phyloP scores from a whole-genome alignment of 2,329 filamentous ascomycete genomes.

The Aureobasidium sp. region DNA sequence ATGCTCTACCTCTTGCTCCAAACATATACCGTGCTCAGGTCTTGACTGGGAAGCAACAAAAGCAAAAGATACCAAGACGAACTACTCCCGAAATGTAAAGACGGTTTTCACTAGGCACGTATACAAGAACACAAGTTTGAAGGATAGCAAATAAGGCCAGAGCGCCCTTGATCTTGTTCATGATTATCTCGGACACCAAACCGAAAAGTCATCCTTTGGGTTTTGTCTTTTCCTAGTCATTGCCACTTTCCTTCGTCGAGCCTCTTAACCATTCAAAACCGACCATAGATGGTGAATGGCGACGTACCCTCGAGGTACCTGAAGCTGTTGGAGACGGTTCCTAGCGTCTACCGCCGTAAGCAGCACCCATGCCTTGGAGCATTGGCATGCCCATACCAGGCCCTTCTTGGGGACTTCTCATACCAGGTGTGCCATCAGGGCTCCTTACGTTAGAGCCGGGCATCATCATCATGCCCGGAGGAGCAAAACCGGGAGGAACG shows the following conservation, averaged over 20 bases:
- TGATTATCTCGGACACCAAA: background rate
- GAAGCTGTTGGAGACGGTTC: background rate
- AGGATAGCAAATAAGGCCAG: background rate
- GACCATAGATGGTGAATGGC: background rate
- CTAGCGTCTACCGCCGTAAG: conserved; percentile 3
- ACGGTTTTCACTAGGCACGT: background rate
- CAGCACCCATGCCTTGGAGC: conserved; percentile 3
- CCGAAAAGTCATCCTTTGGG: background rate
- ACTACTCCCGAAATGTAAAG: background rate
- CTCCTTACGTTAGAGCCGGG: background rate
- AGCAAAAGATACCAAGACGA: background rate
- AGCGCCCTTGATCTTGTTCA: background rate
- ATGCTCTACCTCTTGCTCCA: background rate
- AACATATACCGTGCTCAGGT: background rate
- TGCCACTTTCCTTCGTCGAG: background rate
- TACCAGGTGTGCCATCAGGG: background rate
- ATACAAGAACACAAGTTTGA: background rate
- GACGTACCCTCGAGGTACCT: background rate
- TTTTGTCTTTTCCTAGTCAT: conserved; percentile 1
- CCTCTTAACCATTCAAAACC: background rate
- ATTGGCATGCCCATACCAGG: conserved; percentile 7
- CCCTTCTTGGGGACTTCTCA: conserved; percentile 8
- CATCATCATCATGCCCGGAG: conserved; percentile 12
- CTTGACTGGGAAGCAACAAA: background rate
- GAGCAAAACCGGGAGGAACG: conserved; percentile 3